Base-by-base conservation (phyloP, 257 asterid genomes). In the Plantago elongata region DNA sequence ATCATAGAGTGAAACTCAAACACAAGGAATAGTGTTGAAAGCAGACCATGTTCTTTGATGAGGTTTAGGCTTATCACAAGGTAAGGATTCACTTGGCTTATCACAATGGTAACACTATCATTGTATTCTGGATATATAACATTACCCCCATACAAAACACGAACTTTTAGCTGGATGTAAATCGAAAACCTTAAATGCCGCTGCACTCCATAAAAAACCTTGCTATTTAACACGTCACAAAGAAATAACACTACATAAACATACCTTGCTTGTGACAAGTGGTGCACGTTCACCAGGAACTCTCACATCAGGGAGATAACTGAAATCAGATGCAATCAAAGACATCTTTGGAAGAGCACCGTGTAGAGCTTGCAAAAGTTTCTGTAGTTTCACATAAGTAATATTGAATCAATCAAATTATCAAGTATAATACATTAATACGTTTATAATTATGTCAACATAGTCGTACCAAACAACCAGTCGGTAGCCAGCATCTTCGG, bases 301-400 rank as follows among this genome's bases (percentile, higher is more conserved):
- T 74, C 58, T 84, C 63, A 93, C 97, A 75, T 89, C 99, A 49
- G 99, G 97, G 63, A 93, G 84, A 83, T 77, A 93, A 78, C 87
- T 89, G 78, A 93, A 93, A 79, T 89, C 99, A 1, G 99, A 89
- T 66, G 97, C 95, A 22, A 93, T 74, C 61, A 93, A 64, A 44
- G 99, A 93, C 99, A 93, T 93, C 97, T 83, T 93, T n/a, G 97
- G 97, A 73, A 89, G 78, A 66, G 96, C 93, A 61, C 94, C 90
- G 43, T 93, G 94, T 47, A 93, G 59, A 74, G 85, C 90, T 77
- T 87, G 73, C 34, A 93, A 78, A 80, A 93, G 97, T 89, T 87
- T 89, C 99, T 93, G 95, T 46, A 72, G 55, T 75, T 77, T 64
- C 51, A 65, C 64, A 54, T 51, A 52, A 50, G 11, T 8, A 60